These are phyloP conservation scores for Alternaria solani DNA, from an alignment of 2,329 filamentous ascomycete genomes.

Conservation along the genomic window DNA sequence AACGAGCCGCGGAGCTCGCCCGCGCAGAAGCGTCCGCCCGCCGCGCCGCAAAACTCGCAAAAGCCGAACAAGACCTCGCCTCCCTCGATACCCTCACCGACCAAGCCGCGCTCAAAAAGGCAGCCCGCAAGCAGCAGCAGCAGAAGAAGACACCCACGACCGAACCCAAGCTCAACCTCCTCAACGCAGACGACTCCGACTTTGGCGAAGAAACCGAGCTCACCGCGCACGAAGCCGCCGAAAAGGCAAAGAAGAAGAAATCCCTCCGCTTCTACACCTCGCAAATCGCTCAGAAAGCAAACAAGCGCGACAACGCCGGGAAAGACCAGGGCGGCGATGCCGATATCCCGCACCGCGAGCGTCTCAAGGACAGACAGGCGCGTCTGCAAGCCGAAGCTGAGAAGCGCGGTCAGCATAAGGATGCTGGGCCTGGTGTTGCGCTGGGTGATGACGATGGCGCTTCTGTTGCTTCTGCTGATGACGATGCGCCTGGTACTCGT, in stretches of 20 bases:
- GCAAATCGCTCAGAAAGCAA: slow-evolving; percentile 93
- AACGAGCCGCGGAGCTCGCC: slow-evolving; percentile 61
- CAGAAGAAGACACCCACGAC: slow-evolving; percentile 23
- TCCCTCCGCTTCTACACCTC: slow-evolving; percentile 97
- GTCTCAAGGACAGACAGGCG: slow-evolving; percentile 83
- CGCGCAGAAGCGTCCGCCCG: slow-evolving; percentile 63
- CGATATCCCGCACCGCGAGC: slow-evolving; percentile 88
- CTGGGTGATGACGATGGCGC: slow-evolving; percentile 70
- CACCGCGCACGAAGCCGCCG: slow-evolving; percentile 78
- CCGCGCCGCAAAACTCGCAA: slow-evolving; percentile 61
- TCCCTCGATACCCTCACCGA: slow-evolving; percentile 72
- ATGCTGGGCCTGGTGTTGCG: slow-evolving; percentile 65
- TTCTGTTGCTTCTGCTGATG: slow-evolving; percentile 74
- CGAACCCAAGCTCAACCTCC: slow-evolving; percentile 43
- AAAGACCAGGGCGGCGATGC: slow-evolving; percentile 79
- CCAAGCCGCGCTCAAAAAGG: slow-evolving; percentile 57
- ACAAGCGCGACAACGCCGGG: slow-evolving; percentile 78
- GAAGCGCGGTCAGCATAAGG: slow-evolving; percentile 73
- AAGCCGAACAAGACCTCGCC: slow-evolving; percentile 75
- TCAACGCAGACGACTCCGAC: slow-evolving; percentile 76
- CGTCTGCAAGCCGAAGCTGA: slow-evolving; percentile 90
- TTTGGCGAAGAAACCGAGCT: slow-evolving; percentile 89
- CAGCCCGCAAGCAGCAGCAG: slow-evolving; percentile 49
- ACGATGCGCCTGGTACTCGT: slow-evolving; percentile 55
- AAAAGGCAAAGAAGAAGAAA: slow-evolving; percentile 91